Base-by-base conservation (phyloP, 73 alveolate species). In the Loxodes magnus region DNA sequence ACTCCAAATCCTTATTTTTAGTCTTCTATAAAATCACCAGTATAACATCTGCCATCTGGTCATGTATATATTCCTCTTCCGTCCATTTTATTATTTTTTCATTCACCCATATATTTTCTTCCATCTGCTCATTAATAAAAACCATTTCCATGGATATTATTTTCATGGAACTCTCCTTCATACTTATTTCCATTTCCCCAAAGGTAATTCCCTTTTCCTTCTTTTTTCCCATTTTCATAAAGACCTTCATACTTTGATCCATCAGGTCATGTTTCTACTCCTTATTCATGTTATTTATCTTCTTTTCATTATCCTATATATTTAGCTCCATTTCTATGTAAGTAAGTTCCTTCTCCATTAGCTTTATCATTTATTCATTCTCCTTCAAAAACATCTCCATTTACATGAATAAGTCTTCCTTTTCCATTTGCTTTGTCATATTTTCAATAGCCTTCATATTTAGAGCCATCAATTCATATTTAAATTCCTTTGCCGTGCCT, bases 41-140 rank as follows among this genome's bases (percentile, higher is more conserved):
- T 89, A 79, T 88, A 91, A 43, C 74, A 72, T 42, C 96, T 78
- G 27, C 98, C 98, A 71, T 91, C 98, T 30, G 71, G 82, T 97
- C 98, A 91, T 21, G 79, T 56, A 51, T 78, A 91, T 29, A 77
- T 63, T 5, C 97, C 97, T 56, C 62, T 52, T 3, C 97, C 97
- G 27, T 86, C 92, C 84, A 87, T 73, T 43, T 62, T 65, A 64
- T 74, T 74, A 3, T 68, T 61, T 46, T 55, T 24, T 71, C 82
- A 79, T 66, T 74, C 56, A 9, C 92, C 92, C 50, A 29, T 56
- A 66, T 77, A 64, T 29, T 39, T 44, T 24, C 92, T 52, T 10
- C 97, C 97, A 84, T 87, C 94, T 14, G 77, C 72, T 84, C 94
- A 87, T 37, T 66, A 61, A 67, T 78, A 79, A 19, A 60, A 74